phyloP scores from a whole-genome alignment of 2,329 filamentous ascomycete genomes.

The Blastomyces parvus region DNA sequence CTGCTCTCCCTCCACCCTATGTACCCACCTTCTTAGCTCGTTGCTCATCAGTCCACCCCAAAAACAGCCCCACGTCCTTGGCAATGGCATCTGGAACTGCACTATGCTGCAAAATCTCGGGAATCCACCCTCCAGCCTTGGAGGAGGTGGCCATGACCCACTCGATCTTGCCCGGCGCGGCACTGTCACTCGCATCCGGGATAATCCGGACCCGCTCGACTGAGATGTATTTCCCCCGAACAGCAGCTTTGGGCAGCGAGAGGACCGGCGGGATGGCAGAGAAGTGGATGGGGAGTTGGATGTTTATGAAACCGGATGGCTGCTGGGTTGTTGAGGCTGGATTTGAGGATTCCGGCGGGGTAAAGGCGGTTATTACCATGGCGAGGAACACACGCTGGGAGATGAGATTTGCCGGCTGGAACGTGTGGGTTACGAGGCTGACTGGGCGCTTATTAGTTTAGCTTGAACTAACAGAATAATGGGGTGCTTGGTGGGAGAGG shows the following conservation, averaged over 20 bases:
- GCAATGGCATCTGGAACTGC: conserved; percentile 31
- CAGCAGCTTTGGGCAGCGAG: conserved; percentile 20
- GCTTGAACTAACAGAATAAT: neutral
- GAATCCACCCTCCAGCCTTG: conserved; percentile 29
- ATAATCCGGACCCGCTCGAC: conserved; percentile 24
- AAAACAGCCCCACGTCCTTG: conserved; percentile 32
- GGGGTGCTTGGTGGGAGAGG: neutral
- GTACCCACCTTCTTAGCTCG: neutral
- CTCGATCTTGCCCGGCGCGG: conserved; percentile 14
- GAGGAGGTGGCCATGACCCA: conserved; percentile 34
- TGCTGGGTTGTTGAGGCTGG: neutral
- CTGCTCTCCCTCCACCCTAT: neutral
- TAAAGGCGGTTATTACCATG: conserved; percentile 25
- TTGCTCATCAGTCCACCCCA: conserved; percentile 23
- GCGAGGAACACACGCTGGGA: conserved; percentile 27
- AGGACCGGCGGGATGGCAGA: conserved; percentile 15
- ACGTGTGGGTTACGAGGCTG: conserved; percentile 30
- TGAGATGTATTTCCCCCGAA: conserved; percentile 29
- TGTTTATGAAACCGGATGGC: conserved; percentile 23
- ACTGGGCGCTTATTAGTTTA: conserved; percentile 18
- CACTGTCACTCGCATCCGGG: conserved; percentile 3
- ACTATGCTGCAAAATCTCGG: conserved; percentile 30
- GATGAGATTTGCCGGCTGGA: conserved; percentile 26
- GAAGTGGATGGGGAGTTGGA: conserved; percentile 26
- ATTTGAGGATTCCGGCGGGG: conserved; percentile 8